Percentiles rank a stretch among this genome's conserved stretches.
Evolutionary conservation across 805 yeast genomes (phyloP).

Genomic region (Schwanniomyces sp.): DNA sequence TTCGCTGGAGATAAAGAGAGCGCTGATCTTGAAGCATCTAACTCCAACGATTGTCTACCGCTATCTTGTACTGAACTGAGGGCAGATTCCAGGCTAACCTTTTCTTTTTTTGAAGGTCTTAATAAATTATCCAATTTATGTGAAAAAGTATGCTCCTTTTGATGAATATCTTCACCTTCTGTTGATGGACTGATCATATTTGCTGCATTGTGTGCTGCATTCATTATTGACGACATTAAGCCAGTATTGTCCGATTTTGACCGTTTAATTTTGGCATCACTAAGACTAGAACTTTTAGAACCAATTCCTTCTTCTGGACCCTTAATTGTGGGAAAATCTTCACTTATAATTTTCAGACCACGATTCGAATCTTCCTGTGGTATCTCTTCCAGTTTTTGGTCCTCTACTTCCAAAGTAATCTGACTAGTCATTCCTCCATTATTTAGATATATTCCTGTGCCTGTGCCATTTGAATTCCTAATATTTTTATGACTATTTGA

Average conservation of each 20-base stretch:
- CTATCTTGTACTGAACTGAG: not conserved
- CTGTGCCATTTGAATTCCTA: not conserved
- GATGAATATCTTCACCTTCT: slow-evolving; percentile 8
- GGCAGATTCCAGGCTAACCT: slow-evolving; percentile 8
- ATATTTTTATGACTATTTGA: not conserved
- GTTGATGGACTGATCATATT: slow-evolving; percentile 14
- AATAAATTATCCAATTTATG: slow-evolving; percentile 24
- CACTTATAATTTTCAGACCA: not conserved
- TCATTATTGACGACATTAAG: slow-evolving; percentile 42
- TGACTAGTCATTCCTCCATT: not conserved
- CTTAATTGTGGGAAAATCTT: not conserved
- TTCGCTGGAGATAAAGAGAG: slow-evolving; percentile 15
- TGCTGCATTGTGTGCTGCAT: slow-evolving; percentile 51
- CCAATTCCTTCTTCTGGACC: not conserved
- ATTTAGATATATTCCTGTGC: not conserved
- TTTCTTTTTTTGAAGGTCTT: slow-evolving; percentile 15
- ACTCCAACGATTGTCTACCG: not conserved
- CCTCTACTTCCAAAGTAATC: not conserved
- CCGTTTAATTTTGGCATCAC: not conserved
- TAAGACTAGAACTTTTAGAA: not conserved
- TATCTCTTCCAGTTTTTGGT: not conserved
- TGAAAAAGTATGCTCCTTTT: slow-evolving; percentile 17
- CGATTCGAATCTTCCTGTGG: not conserved
- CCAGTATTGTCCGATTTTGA: slow-evolving; percentile 23
- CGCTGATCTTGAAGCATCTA: not conserved